Percentiles rank a stretch among this genome's conserved stretches.
Evolutionary conservation across 2,329 filamentous ascomycete species (phyloP).

Genomic region (Pestalotiopsis fici): DNA sequence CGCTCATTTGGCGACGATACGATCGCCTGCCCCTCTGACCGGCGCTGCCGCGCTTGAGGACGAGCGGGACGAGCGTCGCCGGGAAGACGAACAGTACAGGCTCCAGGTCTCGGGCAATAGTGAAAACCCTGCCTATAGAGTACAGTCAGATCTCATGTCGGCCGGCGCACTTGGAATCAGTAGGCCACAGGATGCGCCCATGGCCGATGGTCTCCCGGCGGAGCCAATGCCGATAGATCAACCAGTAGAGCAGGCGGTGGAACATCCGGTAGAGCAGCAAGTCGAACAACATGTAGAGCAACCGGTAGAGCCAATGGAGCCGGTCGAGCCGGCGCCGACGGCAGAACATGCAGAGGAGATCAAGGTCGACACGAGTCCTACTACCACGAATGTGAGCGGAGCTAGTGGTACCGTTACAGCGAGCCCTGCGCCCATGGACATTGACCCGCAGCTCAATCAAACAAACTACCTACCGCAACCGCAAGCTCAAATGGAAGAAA

Average conservation of each 20-base stretch:
- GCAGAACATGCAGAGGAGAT: constrained; percentile 19
- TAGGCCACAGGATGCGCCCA: constrained; percentile 50
- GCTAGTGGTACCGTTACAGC: constrained; percentile 42
- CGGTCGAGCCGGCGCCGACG: constrained; percentile 27
- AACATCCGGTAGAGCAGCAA: not conserved
- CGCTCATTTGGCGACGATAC: constrained; percentile 39
- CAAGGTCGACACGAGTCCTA: constrained; percentile 43
- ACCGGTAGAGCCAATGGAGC: not conserved
- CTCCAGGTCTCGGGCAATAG: constrained; percentile 44
- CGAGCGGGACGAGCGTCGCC: constrained; percentile 39
- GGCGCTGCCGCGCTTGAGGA: constrained; percentile 57
- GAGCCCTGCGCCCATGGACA: constrained; percentile 56
- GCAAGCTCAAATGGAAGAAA: constrained; percentile 52
- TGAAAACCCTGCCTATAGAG: constrained; percentile 56
- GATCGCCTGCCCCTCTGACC: constrained; percentile 49
- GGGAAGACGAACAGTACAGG: constrained; percentile 45
- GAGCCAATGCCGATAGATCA: not conserved
- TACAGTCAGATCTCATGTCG: constrained; percentile 55
- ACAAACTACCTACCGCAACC: constrained; percentile 37
- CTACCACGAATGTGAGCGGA: constrained; percentile 41
- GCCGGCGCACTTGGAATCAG: constrained; percentile 53
- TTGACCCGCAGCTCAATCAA: constrained; percentile 44
- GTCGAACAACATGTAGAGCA: constrained; percentile 13
- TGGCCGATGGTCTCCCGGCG: constrained; percentile 1
- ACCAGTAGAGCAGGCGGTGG: not conserved